Base-by-base conservation (phyloP, 169 alveolate genomes). In the Plasmodium gonderi region DNA sequence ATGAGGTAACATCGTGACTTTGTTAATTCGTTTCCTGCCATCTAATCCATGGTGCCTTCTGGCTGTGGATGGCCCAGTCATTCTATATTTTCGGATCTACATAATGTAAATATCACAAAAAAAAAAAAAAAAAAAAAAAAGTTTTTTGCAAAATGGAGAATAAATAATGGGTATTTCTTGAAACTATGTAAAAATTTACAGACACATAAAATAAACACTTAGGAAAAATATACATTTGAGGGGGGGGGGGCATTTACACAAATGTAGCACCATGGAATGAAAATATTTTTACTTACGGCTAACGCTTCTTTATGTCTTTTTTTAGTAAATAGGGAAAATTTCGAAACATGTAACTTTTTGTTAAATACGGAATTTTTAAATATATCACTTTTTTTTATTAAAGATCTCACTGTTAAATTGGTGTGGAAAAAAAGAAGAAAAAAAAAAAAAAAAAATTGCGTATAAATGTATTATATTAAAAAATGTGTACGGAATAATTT, bases 301-400 rank as follows among this genome's bases (percentile, higher is more conserved):
- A 93, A 29, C 8, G 97, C 96, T 79, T 95, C 97, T 80, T 95
- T 95, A 90, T 95, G 97, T n/a, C 97, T 91, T 75, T 95, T 95
- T 79, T 95, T 95, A n/a, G 97, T 92, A 54, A 40, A 92, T 3
- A 95, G 36, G 33, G 78, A 69, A 83, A 83, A 83, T 26, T 83
- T 83, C n/a, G 92, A 47, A 31, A 38, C 78, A 80, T 80, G 64
- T n/a, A 49, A n/a, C 42, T 14, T 69, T 69, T 83, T 83, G 31
- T 14, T 14, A 26, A 45, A 17, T 47, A 23, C 5, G 40, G 44
- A n/a, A 72, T 49, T 83, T 74, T 69, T 83, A 83, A 42, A 83
- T 36, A 69, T 33, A 17, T 47, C 72, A 64, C 74, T 42, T 45
- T 72, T 83, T 33, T 47, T 83, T 38, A 69, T 29, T 69, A 69